Evolutionary conservation across 768 basidiomycete genomes (phyloP).

Genomic region (Xerocomellus dryophilus): DNA sequence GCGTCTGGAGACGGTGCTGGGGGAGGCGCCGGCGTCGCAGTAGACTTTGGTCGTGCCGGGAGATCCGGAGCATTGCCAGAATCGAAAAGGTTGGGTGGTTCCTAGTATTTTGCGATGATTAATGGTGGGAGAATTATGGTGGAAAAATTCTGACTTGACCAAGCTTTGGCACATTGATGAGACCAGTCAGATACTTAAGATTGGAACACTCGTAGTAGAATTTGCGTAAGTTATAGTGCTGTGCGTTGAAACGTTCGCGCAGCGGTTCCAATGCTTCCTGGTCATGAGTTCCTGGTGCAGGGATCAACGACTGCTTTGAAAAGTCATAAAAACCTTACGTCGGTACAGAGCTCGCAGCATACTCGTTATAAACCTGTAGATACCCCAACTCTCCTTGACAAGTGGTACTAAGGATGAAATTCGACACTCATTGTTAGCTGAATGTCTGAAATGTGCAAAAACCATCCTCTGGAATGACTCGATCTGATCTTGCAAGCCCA

Average conservation of each 20-base stretch:
- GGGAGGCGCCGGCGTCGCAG: slow-evolving; percentile 56
- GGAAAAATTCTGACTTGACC: slow-evolving; percentile 57
- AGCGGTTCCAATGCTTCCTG: slow-evolving; percentile 87
- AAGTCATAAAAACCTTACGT: slow-evolving; percentile 47
- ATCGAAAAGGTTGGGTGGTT: slow-evolving; percentile 93
- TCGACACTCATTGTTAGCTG: slow-evolving; percentile 93
- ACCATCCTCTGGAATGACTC: slow-evolving; percentile 98
- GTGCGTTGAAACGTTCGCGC: slow-evolving; percentile 80
- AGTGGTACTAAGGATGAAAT: slow-evolving; percentile 94
- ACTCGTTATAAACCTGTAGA: slow-evolving; percentile 97
- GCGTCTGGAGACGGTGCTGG: slow-evolving; percentile 70
- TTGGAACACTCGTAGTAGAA: slow-evolving; percentile 99
- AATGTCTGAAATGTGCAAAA: slow-evolving; percentile 90
- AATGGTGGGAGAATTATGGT: not conserved
- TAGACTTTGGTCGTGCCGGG: slow-evolving; percentile 72
- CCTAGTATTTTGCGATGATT: slow-evolving; percentile 44
- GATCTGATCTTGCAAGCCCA: slow-evolving; percentile 97
- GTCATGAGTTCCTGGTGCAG: slow-evolving; percentile 76
- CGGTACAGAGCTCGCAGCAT: slow-evolving; percentile 98
- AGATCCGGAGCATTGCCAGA: slow-evolving; percentile 81
- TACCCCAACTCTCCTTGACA: slow-evolving; percentile 99
- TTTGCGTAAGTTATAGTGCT: slow-evolving; percentile 90
- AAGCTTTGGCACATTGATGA: slow-evolving; percentile 97
- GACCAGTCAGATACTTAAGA: slow-evolving; percentile 93
- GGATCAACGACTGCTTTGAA: slow-evolving; percentile 2